phyloP scores from a whole-genome alignment of 192 early-diverging fungal species.

The Phlyctochytrium bullatum region DNA sequence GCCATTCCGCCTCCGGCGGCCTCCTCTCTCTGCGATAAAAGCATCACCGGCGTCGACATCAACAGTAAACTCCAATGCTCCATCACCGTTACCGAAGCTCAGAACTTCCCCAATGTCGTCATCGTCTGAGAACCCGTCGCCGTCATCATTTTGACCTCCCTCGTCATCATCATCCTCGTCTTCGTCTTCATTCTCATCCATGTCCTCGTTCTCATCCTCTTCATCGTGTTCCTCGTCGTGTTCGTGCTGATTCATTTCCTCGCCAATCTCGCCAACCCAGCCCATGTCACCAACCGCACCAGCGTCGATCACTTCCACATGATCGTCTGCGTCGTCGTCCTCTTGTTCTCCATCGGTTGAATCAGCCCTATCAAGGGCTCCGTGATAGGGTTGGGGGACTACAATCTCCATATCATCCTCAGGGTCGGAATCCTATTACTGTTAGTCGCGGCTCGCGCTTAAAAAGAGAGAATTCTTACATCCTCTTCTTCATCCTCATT shows the following conservation, averaged over 20 bases:
- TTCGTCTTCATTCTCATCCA: constrained; percentile 37
- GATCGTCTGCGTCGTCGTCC: constrained; percentile 38
- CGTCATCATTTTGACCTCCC: constrained; percentile 46
- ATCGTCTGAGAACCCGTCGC: constrained; percentile 49
- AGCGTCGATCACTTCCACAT: constrained; percentile 56
- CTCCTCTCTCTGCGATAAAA: no score
- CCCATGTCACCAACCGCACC: constrained; percentile 52
- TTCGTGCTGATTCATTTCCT: constrained; percentile 48
- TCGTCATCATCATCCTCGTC: constrained; percentile 47
- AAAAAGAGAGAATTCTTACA: constrained; percentile 24
- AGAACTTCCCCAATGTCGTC: constrained; percentile 21
- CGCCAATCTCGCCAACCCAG: constrained; percentile 33
- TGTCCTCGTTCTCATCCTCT: constrained; percentile 46
- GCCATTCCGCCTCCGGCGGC: neutral
- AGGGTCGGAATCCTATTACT: constrained; percentile 40
- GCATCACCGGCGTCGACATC: no score
- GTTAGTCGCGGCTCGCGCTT: neutral
- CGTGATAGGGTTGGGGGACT: constrained; percentile 51
- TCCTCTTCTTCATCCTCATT: constrained; percentile 61
- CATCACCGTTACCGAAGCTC: constrained; percentile 12
- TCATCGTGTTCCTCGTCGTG: constrained; percentile 61
- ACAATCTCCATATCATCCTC: constrained; percentile 63
- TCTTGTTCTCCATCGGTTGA: constrained; percentile 43
- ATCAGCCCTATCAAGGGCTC: constrained; percentile 26
- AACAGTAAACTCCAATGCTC: no score